These are phyloP conservation scores for Populus nigra DNA, from an alignment of 345 rosid genomes.

Conservation along the genomic window DNA sequence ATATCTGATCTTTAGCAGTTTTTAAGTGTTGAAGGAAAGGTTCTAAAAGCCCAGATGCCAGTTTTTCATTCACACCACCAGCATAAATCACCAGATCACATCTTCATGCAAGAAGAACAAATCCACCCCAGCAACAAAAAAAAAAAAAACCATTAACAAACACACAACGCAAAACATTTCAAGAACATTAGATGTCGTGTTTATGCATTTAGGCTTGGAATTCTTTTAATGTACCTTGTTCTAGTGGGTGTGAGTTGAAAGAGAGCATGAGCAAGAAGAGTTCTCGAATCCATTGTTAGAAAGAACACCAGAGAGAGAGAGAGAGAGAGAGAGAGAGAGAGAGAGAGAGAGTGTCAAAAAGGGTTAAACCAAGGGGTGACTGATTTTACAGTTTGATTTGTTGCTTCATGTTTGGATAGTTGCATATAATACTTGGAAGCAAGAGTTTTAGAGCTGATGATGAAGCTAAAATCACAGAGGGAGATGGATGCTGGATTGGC, in stretches of 20 bases:
- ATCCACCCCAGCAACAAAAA: neutral
- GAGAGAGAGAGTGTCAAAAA: neutral
- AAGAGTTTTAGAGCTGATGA: neutral
- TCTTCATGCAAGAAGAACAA: constrained; percentile 35
- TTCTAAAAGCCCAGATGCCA: constrained; percentile 79
- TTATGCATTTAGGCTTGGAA: no score
- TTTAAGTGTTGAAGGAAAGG: constrained; percentile 83
- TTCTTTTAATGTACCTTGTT: constrained; percentile 64
- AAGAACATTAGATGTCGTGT: neutral
- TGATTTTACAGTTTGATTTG: neutral
- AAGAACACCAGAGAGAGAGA: constrained; percentile 15
- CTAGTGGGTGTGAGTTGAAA: constrained; percentile 98
- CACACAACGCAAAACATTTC: neutral
- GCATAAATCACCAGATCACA: constrained; percentile 86
- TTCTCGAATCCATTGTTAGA: constrained; percentile 66
- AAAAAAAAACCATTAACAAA: neutral
- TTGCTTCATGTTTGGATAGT: neutral
- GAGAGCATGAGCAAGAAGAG: constrained; percentile 76
- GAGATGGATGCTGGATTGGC: neutral
- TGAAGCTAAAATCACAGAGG: neutral
- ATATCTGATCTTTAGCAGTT: constrained; percentile 79
- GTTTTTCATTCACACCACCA: constrained; percentile 71
- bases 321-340: constrained; percentile 15
- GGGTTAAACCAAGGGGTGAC: neutral
- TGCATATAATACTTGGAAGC: neutral